phyloP scores from a whole-genome alignment of 2,329 filamentous ascomycete genomes.

The Rhynchosporium agropyri region DNA sequence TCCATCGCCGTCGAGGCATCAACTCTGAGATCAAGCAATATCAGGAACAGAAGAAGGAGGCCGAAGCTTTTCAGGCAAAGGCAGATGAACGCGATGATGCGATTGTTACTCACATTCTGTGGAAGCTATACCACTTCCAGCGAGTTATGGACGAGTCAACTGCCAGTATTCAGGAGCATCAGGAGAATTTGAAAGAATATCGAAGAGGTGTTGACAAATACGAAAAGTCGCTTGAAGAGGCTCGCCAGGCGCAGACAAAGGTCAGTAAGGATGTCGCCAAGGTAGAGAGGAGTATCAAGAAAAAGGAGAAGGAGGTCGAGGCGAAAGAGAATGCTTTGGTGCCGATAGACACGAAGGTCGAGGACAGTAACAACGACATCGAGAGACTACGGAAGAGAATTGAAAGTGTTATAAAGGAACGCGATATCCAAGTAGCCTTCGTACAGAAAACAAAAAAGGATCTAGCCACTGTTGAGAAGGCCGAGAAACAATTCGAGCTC shows the following conservation, averaged over 20 bases:
- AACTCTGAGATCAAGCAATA: slow-evolving; percentile 98
- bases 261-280: slow-evolving; percentile 76
- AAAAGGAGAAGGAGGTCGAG: slow-evolving; percentile 84
- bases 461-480: slow-evolving; percentile 82
- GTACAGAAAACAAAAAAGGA: slow-evolving; percentile 79
- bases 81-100: slow-evolving; percentile 88
- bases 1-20: slow-evolving; percentile 87
- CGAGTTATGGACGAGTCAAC: slow-evolving; percentile 90
- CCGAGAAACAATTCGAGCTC: slow-evolving; percentile 83
- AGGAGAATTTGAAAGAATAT: slow-evolving; percentile 92
- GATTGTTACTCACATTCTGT: slow-evolving; percentile 89
- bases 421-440: slow-evolving; percentile 67
- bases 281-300: slow-evolving; percentile 82
- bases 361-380: slow-evolving; percentile 72
- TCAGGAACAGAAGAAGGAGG: slow-evolving; percentile 93
- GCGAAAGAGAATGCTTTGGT: slow-evolving; percentile 83
- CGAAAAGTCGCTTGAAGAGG: slow-evolving; percentile 76
- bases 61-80: slow-evolving; percentile 90
- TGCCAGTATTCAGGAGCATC: slow-evolving; percentile 86
- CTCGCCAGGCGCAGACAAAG: slow-evolving; percentile 79
- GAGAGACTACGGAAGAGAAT: slow-evolving; percentile 69
- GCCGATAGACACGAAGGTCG: slow-evolving; percentile 89
- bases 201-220: slow-evolving; percentile 85
- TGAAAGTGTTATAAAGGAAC: slow-evolving; percentile 72
- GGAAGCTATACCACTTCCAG: slow-evolving; percentile 97